phyloP scores from a whole-genome alignment of 1,284 basidiomycete species.

The Coniferiporia weirii region DNA sequence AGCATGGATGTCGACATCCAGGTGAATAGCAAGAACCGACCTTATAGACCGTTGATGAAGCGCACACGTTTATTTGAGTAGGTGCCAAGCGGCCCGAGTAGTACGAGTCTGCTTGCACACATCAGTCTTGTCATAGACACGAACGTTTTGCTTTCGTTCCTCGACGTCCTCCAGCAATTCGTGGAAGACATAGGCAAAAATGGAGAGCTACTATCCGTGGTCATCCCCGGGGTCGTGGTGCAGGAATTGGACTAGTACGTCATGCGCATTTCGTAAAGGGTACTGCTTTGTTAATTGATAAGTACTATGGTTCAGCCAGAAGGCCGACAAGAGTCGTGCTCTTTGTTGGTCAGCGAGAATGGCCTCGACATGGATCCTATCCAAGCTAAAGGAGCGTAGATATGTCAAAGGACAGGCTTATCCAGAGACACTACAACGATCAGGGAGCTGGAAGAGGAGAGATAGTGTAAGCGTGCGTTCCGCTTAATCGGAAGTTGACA shows the following conservation, averaged over 20 bases:
- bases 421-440: conserved; percentile 55
- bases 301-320: conserved; percentile 46
- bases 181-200: conserved; percentile 51
- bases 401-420: conserved; percentile 60
- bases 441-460: conserved; percentile 52
- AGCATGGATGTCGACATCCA: conserved; percentile 14
- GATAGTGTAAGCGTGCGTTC: conserved; percentile 30
- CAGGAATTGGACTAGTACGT: conserved; percentile 67
- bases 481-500: not conserved
- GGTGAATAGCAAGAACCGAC: not conserved
- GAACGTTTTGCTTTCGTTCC: conserved; percentile 62
- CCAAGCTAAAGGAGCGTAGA: conserved; percentile 53
- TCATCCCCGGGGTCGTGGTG: conserved; percentile 68
- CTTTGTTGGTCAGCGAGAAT: conserved; percentile 63
- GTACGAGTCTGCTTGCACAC: not conserved
- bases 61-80: not conserved
- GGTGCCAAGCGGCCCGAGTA: not conserved
- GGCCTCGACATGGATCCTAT: conserved; percentile 66
- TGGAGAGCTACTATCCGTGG: conserved; percentile 45
- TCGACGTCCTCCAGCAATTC: conserved; percentile 59
- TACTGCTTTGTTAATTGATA: conserved; percentile 3
- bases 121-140: conserved; percentile 63
- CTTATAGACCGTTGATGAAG: not conserved
- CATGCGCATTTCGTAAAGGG: conserved; percentile 1
- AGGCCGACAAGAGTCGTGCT: conserved; percentile 42